Base-by-base conservation (phyloP, 2,329 filamentous ascomycete species). In the Verticillium klebahnii region DNA sequence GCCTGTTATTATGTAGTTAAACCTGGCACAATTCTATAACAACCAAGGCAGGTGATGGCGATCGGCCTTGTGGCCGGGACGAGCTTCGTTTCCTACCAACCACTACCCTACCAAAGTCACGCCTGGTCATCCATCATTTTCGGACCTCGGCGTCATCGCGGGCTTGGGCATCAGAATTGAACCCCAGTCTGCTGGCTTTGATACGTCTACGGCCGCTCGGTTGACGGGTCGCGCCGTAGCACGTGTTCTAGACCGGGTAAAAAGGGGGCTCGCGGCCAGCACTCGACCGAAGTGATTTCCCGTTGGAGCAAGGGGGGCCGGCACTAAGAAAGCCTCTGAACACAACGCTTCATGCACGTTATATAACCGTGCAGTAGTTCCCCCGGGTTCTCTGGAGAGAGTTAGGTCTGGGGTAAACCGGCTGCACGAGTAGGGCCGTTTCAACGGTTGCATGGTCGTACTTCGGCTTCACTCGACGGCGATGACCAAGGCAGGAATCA, bases 341-440 rank as follows among this genome's bases (percentile, higher is more conserved):
- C 19, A 12, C 45, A 11, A 3, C 45, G 19, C n/a, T 52, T 14
- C 45, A 52, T 52, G 45, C 45, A 52, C n/a, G 45, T 52, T 52
- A 25, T 52, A 52, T 23, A 52, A 23, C 45, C 45, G 45, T 31
- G 57, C 57, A 50, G 29, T 34, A 57, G 55, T 19, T 19, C 25
- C 56, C 56, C 56, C 56, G 56, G 56, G 37, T 58, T 39, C 40
- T 29, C 56, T 50, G 57, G 23, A 32, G 29, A 15, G 29, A 40
- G 37, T 50, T 58, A 58, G 31, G 50, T 50, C 37, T 58, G 57
- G 57, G 32, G 37, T 39, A 50, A 34, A 50, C 14, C 45, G 39
- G 57, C 57, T 39, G 40, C 37, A 40, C 23, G 57, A 58, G 23
- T 58, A 58, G 57, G 57, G 57, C 57, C 57, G 57, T 58, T 58